Evolutionary conservation across 306 rosid genomes (phyloP).

Genomic region (Luffa acutangula): DNA sequence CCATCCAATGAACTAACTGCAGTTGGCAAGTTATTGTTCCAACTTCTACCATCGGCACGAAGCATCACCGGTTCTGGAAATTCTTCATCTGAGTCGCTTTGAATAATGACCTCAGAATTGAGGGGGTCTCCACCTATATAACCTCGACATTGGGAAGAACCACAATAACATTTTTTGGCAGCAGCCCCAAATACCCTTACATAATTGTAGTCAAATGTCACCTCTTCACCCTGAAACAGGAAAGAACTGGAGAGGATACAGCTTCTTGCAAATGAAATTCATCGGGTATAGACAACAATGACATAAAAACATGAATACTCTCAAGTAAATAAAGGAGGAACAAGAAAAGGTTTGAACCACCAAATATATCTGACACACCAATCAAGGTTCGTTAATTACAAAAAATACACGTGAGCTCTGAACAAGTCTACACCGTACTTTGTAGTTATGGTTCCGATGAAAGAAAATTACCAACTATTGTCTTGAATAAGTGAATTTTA

Average conservation of each 20-base stretch:
- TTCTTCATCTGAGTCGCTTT: slow-evolving; percentile 96
- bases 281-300: neutral
- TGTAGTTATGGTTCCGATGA: neutral
- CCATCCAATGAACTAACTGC: slow-evolving; percentile 18
- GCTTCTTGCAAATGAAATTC: neutral
- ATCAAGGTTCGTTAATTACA: neutral
- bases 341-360: neutral
- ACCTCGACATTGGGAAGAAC: slow-evolving; percentile 74
- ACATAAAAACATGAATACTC: neutral
- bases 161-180: slow-evolving; percentile 91
- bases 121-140: slow-evolving; percentile 90
- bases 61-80: slow-evolving; percentile 76
- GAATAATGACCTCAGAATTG: slow-evolving; percentile 51
- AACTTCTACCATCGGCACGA: slow-evolving; percentile 29
- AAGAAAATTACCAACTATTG: neutral
- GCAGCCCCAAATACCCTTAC: slow-evolving; percentile 99
- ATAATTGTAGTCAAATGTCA: slow-evolving; percentile 98
- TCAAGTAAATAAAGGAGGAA: neutral
- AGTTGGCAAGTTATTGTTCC: slow-evolving; percentile 14
- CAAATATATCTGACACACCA: neutral
- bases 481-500: neutral
- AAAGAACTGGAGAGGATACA: slow-evolving; percentile 8
- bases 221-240: slow-evolving; percentile 80
- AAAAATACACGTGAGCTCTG: neutral
- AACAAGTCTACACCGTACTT: neutral